Evolutionary conservation across 2,329 filamentous ascomycete species (phyloP), one percentile per base, ranked within the genome.

Genomic region (Colletotrichum gigasporum): DNA sequence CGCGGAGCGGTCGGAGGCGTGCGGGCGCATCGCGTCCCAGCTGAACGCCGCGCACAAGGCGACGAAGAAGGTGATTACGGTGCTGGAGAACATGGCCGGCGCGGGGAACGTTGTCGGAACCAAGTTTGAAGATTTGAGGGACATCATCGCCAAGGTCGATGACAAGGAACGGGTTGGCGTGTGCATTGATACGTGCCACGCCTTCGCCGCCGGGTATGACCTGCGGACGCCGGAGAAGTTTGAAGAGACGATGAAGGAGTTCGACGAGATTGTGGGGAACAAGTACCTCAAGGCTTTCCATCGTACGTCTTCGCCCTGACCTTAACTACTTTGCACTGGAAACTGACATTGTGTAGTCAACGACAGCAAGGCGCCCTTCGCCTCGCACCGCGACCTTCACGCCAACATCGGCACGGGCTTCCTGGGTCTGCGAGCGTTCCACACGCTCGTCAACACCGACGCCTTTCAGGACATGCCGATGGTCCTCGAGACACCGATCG

Each of bases 331-430:
- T 14, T 3, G 14, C n/a, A n/a, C n/a, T n/a, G 2, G 22, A 14
- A n/a, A 16, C 62, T 57, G 12, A 41, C n/a, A 12, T 32, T n/a
- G 4, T n/a, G 4, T 11, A 82, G 79, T 99, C 41, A 99, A 99
- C 76, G 96, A 99, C 78, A 96, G 92, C 79, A 99, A 98, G 79
- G 93, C 94, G 0, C 95, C 96, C 0, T 83, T 97, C 28, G 83
- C 79, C 41, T 96, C 93, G 34, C 87, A 93, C 69, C 88, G 94
- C 39, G 96, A 99, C 75, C 80, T 98, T 2, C 96, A 99, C 78
- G 94, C 95, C 68, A 98, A 97, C 74, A 98, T 99, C 67, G 96
- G 96, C 24, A 96, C 94, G 0, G 96, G 96, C 1, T 99, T 96
- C 74, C 84, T 99, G 0, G 96, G 96, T 1, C 84, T 99, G 14